Base-by-base conservation (phyloP, 2,329 filamentous ascomycete genomes). In the Cryoendolithus antarcticus region DNA sequence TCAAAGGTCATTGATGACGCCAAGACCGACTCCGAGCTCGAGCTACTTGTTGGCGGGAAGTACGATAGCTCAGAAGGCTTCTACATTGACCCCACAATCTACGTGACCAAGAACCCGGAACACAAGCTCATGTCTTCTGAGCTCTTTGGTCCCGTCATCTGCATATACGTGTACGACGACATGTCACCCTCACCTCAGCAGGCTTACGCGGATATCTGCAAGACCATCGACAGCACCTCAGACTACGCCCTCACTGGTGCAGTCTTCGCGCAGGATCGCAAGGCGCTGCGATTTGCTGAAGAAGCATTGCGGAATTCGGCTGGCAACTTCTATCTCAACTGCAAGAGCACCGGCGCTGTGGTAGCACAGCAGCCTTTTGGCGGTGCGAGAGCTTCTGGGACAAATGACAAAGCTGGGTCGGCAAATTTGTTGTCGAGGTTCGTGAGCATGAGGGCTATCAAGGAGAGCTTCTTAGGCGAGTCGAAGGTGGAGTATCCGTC, bases 321-420 rank as follows among this genome's bases (percentile, higher is more conserved):
- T 1, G 82, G 82, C 33, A 88, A 88, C 67, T 86, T 86, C 60
- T 88, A 88, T 65, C 72, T 86, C 64, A 88, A 86, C 66, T 82
- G 78, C 66, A 86, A 86, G 72, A 79, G 65, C 49, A 73, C 70
- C 3, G 70, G 63, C 37, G 55, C 63, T 44, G 60, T 63, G 46
- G 51, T 57, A 10, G 55, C 52, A 6, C 55, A 57, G 45, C 55
- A 58, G 44, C 48, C 53, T 1, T 58, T 58, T 35, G 70, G 70
- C 42, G 70, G 70, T 30, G 67, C 66, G n/a, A 59, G 70, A 37
- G 66, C 67, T 8, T 70, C 65, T 37, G 70, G 70, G 9, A 73
- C 70, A 24, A 72, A 72, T 45, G 70, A 73, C 52, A 73, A 73
- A 56, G 69, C 70, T n/a, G 70, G 70, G 3, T 70, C 65, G 43